phyloP scores from a whole-genome alignment of 257 asterid species.

The Vinca minor region DNA sequence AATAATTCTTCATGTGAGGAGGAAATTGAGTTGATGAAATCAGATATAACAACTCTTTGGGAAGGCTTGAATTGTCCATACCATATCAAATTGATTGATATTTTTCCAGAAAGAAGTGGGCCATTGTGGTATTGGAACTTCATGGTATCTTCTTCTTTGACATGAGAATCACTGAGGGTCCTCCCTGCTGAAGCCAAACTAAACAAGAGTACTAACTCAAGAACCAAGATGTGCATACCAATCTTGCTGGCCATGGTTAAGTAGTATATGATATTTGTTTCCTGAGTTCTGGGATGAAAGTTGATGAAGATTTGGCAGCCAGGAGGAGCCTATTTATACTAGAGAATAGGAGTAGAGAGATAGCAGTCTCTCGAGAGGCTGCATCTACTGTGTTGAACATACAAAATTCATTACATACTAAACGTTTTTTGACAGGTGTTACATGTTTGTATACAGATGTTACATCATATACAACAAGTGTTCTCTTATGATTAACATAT shows the following conservation, averaged over 20 bases:
- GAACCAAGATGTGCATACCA: neutral
- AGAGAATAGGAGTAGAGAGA: neutral
- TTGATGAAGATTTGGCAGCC: neutral
- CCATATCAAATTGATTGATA: slow-evolving; percentile 34
- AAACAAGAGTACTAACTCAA: neutral
- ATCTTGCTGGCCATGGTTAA: slow-evolving; percentile 1
- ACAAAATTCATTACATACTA: no score
- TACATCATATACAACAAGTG: no score
- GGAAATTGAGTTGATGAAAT: slow-evolving; percentile 29
- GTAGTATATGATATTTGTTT: neutral
- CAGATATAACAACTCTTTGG: slow-evolving; percentile 27
- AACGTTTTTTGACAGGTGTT: no score
- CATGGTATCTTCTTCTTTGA: slow-evolving; percentile 16
- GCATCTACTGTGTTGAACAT: no score
- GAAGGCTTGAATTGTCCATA: slow-evolving; percentile 34
- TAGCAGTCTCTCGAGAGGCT: neutral
- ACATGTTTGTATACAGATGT: no score
- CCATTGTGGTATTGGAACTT: slow-evolving; percentile 38
- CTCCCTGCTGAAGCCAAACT: neutral
- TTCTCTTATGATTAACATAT: no score
- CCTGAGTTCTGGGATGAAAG: neutral
- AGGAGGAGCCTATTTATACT: neutral
- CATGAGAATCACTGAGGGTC: neutral
- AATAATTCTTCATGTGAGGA: neutral
- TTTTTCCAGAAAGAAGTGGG: slow-evolving; percentile 33